A percentile compares a stretch with the other conserved stretches of the same genome.
Conservation (phyloP, 495 filamentous ascomycete species). For the Aspergillus ostianus region DNA sequence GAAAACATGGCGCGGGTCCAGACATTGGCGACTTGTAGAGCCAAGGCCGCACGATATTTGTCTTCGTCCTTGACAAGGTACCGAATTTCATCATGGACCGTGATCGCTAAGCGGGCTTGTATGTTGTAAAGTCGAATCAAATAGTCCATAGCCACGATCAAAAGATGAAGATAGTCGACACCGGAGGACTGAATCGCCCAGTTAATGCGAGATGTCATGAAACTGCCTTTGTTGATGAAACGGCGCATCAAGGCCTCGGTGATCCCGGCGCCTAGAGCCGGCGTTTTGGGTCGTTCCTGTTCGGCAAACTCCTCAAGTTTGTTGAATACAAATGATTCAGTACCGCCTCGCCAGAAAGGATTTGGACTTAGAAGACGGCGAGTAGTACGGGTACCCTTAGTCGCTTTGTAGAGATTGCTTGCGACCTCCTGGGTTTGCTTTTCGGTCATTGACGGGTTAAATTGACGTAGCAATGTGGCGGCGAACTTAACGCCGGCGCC, state of each 20-base stretch:
- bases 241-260: conserved; percentile 90
- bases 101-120: conserved; percentile 80
- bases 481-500: conserved; percentile 94
- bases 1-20: conserved; percentile 98
- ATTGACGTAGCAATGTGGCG: conserved; percentile 82
- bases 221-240: conserved; percentile 84
- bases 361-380: conserved; percentile 66
- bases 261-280: conserved; percentile 93
- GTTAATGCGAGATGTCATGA: conserved; percentile 95
- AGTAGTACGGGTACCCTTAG: conserved; percentile 80
- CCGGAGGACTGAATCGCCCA: conserved; percentile 98
- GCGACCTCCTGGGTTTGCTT: conserved; percentile 72
- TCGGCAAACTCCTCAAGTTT: conserved; percentile 95
- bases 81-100: conserved; percentile 96
- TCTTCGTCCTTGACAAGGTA: conserved; percentile 86
- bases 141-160: conserved; percentile 94
- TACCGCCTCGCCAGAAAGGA: conserved; percentile 93
- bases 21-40: conserved; percentile 88
- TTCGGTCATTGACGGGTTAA: conserved; percentile 82
- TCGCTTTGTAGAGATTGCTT: conserved; percentile 76
- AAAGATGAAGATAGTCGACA: conserved; percentile 94
- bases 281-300: conserved; percentile 86
- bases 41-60: conserved; percentile 85
- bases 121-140: conserved; percentile 84
- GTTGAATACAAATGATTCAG: conserved; percentile 98